Base-by-base conservation (phyloP, 805 yeast species). In the Candida coquimbonensis region DNA sequence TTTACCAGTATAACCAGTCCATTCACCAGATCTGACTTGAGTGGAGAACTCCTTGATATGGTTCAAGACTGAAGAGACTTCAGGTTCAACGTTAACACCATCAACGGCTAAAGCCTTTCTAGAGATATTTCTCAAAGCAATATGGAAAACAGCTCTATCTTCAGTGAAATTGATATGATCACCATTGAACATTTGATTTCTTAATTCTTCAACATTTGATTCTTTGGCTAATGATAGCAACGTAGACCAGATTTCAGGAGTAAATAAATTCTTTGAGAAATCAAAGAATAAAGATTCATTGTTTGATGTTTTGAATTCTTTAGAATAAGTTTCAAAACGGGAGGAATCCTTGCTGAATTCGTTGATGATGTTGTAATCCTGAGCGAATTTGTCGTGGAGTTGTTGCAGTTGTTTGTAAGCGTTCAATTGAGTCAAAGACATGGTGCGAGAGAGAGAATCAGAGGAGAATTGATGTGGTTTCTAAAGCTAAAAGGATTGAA, bases 1-100 rank as follows among this genome's bases (percentile, higher is more conserved):
- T 78, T 89, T 88, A 57, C 98, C 98, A 56, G 97, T 83, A 78
- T 86, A 91, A 66, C 99, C 99, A 60, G 80, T 89, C 97, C 98
- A 91, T 54, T 72, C 77, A 61, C 99, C 99, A 40, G 93, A 82
- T 70, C 99, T 83, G 51, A 93, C 86, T 53, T 76, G 73, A 53
- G 87, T 87, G 47, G 96, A 81, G 75, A 93, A 93, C 68, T 90
- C 96, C 74, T 87, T 87, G 95, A 93, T 90, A 78, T 93, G 99
- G 61, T 81, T 80, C 65, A 95, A 80, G 39, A 93, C 99, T 33
- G 79, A 73, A 64, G 89, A 87, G 51, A 93, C 98, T 68, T 88
- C 96, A 43, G 89, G 87, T 32, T 95, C 81, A 50, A 93, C 96
- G 63, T 91, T 83, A 55, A 69, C 69, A 56, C 96, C 96, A 63